Evolutionary conservation across 2,329 filamentous ascomycete species (phyloP).

Genomic region (Aspergillus sp.): DNA sequence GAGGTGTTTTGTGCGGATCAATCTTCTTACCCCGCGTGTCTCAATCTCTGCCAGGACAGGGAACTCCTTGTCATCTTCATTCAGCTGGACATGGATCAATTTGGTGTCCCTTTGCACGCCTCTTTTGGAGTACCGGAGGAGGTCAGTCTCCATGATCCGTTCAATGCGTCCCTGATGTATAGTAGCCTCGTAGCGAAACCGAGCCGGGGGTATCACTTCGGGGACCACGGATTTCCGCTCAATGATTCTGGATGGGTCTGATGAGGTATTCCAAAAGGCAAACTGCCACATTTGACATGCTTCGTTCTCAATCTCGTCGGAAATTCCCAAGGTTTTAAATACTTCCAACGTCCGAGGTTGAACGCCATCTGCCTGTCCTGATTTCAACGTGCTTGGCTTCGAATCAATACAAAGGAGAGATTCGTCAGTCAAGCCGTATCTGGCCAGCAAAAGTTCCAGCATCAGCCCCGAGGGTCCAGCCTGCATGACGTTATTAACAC

Average conservation of each 20-base stretch:
- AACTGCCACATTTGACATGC: slow-evolving; percentile 51
- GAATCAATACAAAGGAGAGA: slow-evolving; percentile 45
- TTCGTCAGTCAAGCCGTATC: slow-evolving; percentile 43
- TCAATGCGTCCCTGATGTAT: slow-evolving; percentile 72
- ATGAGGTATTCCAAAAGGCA: slow-evolving; percentile 68
- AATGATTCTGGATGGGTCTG: slow-evolving; percentile 54
- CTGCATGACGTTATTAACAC: background rate
- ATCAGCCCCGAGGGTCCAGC: slow-evolving; percentile 47
- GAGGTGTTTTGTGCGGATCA: slow-evolving; percentile 67
- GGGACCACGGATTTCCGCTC: slow-evolving; percentile 57
- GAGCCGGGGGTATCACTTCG: slow-evolving; percentile 62
- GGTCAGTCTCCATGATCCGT: slow-evolving; percentile 66
- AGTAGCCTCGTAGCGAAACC: slow-evolving; percentile 69
- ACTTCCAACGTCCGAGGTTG: slow-evolving; percentile 46
- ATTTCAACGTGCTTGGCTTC: slow-evolving; percentile 38
- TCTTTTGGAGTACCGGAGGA: slow-evolving; percentile 60
- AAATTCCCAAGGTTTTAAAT: slow-evolving; percentile 42
- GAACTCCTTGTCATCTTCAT: slow-evolving; percentile 49
- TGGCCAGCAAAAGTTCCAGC: slow-evolving; percentile 41
- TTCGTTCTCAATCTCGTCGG: slow-evolving; percentile 38
- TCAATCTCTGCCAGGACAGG: slow-evolving; percentile 36
- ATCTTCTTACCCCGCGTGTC: slow-evolving; percentile 24
- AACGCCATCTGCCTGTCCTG: slow-evolving; percentile 46
- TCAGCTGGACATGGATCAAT: slow-evolving; percentile 61
- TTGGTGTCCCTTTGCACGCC: slow-evolving; percentile 65